Base-by-base conservation (phyloP, 495 filamentous ascomycete species). In the Talaromyces proteolyticus region DNA sequence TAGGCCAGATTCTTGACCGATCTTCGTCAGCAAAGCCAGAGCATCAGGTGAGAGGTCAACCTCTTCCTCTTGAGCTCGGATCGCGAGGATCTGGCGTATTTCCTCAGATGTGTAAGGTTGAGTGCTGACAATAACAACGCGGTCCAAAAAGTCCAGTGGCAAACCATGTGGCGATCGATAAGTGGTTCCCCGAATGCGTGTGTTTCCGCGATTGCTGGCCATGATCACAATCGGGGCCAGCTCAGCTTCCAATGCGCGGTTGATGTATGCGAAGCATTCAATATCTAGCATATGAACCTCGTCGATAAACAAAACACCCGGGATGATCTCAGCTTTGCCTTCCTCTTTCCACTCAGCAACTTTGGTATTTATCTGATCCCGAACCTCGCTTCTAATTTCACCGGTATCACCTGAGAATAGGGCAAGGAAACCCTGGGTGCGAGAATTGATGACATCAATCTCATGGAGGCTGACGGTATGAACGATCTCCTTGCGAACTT, bases 281-380 rank as follows among this genome's bases (percentile, higher is more conserved):
- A 96, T 95, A 64, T 99, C 93, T 17, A 99, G 86, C 93, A 97
- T 97, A 73, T 99, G 93, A 2, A 99, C 91, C 69, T 99, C 93
- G 58, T 99, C 93, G 57, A 99, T 95, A 74, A 99, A 99, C 8
- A 99, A 73, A 17, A 99, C 93, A 43, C 93, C 93, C 0, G 93
- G 93, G 2, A 97, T 92, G 18, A 99, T 96, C 72, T 93, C 90
- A 11, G 93, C 93, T 63, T 97, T 97, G 68, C 94, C 94, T 65
- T 97, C 93, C 65, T 97, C 94, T 63, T 94, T 96, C 93, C 94
- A 99, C 67, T 97, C 94, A 2, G 80, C 91, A 0, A 97, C 90
- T 67, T 97, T 97, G 53, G 87, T 94, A 69, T 99, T 94, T 74
- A 99, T 99, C 72, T 99, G 94, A 57, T 96, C 92, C 26, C 93